A percentile compares a stretch with the other conserved stretches of the same genome.
These are phyloP conservation scores for Tritrichomonas foetus DNA, from an alignment of 208 protist species.

Conservation along the genomic window DNA sequence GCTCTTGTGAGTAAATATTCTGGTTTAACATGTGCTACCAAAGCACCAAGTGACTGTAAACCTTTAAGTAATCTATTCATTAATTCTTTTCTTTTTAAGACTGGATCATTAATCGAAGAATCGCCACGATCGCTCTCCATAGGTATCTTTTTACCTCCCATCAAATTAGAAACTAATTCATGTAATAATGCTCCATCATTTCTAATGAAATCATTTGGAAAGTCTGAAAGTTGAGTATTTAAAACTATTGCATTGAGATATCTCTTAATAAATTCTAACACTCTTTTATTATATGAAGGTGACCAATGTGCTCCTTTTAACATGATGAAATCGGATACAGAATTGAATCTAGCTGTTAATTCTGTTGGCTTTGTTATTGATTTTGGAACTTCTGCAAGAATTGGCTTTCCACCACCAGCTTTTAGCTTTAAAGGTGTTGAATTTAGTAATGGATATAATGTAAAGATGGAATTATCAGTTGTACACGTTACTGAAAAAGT, in stretches of 20 bases:
- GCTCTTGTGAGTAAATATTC: background rate
- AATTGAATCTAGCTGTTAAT: background rate
- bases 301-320: background rate
- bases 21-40: background rate
- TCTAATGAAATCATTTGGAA: background rate
- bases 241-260: background rate
- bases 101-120: background rate
- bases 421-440: background rate
- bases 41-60: background rate
- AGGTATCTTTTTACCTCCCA: background rate
- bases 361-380: background rate
- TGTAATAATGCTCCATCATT: background rate
- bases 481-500: background rate
- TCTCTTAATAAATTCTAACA: background rate
- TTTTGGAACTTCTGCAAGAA: background rate
- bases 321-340: background rate
- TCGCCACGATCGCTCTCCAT: background rate
- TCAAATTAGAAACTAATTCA: background rate
- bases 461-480: conserved; percentile 31
- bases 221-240: background rate
- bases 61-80: background rate
- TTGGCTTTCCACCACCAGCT: background rate
- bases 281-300: background rate
- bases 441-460: background rate
- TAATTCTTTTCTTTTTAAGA: background rate